phyloP scores from a whole-genome alignment of 1,284 basidiomycete species.

The Xerocomus amazonicus region DNA sequence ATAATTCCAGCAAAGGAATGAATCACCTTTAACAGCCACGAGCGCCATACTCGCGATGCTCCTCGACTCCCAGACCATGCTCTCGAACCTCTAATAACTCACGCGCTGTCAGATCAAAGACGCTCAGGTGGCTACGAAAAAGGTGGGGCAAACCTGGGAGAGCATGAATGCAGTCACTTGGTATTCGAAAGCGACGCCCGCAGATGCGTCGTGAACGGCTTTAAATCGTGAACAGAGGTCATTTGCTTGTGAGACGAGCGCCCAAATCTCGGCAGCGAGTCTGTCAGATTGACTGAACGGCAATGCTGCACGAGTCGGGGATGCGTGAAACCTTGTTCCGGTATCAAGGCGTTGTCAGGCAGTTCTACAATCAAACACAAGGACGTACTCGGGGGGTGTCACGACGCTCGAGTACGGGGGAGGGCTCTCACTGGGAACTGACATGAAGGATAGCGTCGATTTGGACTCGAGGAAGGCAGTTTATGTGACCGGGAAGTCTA shows the following conservation, averaged over 20 bases:
- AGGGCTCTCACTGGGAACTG: conserved; percentile 9
- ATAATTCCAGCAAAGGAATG: neutral
- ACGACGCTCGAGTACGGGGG: conserved; percentile 17
- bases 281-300: conserved; percentile 14
- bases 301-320: neutral
- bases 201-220: conserved; percentile 11
- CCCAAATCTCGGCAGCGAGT: conserved; percentile 5
- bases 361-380: neutral
- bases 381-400: conserved; percentile 7
- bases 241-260: conserved; percentile 15
- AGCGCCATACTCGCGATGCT: conserved; percentile 11
- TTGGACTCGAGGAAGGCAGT: neutral
- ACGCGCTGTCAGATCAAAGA: neutral
- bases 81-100: conserved; percentile 13
- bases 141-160: conserved; percentile 7
- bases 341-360: too few species aligned
- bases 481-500: neutral
- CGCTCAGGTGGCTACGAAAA: neutral
- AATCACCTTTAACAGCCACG: conserved; percentile 16
- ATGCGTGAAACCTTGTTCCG: neutral
- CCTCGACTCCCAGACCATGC: conserved; percentile 20
- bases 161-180: conserved; percentile 8
- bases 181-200: conserved; percentile 6
- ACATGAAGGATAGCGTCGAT: conserved; percentile 1
- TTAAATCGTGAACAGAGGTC: conserved; percentile 15